Evolutionary conservation across 495 filamentous ascomycete species (phyloP), one percentile per base, ranked within the genome.

Genomic region (Apodospora peruviana): DNA sequence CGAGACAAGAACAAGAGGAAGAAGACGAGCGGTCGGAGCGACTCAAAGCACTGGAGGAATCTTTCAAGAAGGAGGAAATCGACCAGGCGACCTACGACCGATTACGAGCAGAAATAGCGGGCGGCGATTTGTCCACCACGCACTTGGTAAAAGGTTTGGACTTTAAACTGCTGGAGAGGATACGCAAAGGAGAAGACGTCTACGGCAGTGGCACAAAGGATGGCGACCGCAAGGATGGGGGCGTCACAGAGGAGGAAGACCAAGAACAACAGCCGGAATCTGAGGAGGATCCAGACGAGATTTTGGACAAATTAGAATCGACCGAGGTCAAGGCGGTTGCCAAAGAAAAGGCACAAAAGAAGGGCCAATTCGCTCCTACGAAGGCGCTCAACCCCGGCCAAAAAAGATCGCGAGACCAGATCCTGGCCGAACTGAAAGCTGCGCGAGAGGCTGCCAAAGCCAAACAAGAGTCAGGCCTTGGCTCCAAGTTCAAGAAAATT

Each of bases 141-240:
- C 87, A 94, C 75, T 69, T 96, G 58, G 82, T 96, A 24, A 97
- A 96, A 66, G 93, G 93, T 2, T 66, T 98, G 49, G 94, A 98
- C 67, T 85, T 84, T 58, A 82, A 82, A 65, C 67, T 98, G 17
- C 68, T 98, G 40, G 81, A 85, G 64, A 76, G 85, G 58, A 76
- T 90, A 23, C 77, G 74, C 55, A 79, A 75, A 43, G 88, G 87
- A 4, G 88, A 91, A 64, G 82, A 91, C 71, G 75, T 91, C 12
- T 76, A 77, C 52, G 53, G 47, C 23, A 68, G 67, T 19, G 57
- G 55, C 5, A 50, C 55, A 48, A 20, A 60, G 60, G 9, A 47
- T 8, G 57, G 53, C 43, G 21, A 61, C 58, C 12, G 42, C 14
- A 50, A 54, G n/a, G 53, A 46, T 23, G 60, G 57, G 17, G 50